Evolutionary conservation across 257 asterid species (phyloP), one percentile per base, ranked within the genome.

Genomic region (Ilex asprella): DNA sequence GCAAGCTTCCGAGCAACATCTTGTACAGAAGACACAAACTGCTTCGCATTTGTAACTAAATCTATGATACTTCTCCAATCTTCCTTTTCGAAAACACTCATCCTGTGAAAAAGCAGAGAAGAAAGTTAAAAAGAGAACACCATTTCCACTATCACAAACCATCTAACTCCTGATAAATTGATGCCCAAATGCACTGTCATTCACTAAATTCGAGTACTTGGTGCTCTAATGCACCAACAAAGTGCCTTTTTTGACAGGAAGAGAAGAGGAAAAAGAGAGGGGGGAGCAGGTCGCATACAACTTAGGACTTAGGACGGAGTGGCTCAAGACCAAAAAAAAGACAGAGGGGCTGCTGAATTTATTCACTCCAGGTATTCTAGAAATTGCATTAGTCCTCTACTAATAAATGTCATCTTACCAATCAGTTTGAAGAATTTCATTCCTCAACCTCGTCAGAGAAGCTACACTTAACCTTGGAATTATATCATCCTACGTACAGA

Each of bases 391-490:
- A 4, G 41, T 8, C 41, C 5, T 35, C 8, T 35, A 35, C 8
- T 3, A 8, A 35, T 35, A 35, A 56, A 44, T 55, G 46, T 61
- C 56, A 61, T 57, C 91, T 83, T 79, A 93, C 99, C 99, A 93
- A 79, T 93, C 96, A 55, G 97, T 89, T 74, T 85, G 92, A 60
- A 89, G 84, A 70, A 89, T 85, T 79, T 93, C 99, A 67, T 89
- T 93, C 84, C 97, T 81, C 69, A 93, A 77, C 67, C 96, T 82
- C 16, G 85, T 78, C 51, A 89, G 58, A 35, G 97, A 82, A 69
- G 89, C 81, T 67, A 62, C 74, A 65, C 88, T 87, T 56, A 89
- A 76, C 75, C 99, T 82, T 16, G 97, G 99, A 73, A 89, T 69
- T 39, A 93, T 82, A 72, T 93, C 99, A 66, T 85, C 97, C 97